Evolutionary conservation across 305 asterid genomes (phyloP).

Genomic region (Salvia sclarea): DNA sequence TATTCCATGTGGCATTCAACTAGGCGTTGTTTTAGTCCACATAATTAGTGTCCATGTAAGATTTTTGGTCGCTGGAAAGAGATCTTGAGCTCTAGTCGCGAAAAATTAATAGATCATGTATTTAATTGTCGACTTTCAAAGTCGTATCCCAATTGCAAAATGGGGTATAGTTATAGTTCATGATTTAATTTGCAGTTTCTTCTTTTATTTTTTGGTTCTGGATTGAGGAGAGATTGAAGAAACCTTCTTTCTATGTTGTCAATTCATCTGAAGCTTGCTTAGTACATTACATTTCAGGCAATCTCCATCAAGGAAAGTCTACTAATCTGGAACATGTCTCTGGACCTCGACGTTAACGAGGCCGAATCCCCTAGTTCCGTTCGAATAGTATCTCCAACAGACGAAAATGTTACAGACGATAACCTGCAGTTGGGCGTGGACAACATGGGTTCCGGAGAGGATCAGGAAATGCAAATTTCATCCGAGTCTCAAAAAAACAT

Average conservation of each 20-base stretch:
- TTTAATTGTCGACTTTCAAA: too few species aligned
- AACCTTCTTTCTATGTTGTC: neutral
- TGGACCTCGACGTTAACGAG: slow-evolving; percentile 53
- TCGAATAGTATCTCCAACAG: slow-evolving; percentile 65
- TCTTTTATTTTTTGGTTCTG: neutral
- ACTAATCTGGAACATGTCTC: slow-evolving; percentile 67
- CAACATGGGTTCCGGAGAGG: slow-evolving; percentile 31
- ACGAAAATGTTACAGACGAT: slow-evolving; percentile 38
- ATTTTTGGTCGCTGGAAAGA: too few species aligned
- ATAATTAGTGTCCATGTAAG: too few species aligned
- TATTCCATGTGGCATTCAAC: too few species aligned
- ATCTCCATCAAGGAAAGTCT: slow-evolving; percentile 72
- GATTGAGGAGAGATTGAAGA: neutral
- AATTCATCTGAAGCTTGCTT: neutral
- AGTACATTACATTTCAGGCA: slow-evolving; percentile 53
- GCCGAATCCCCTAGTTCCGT: slow-evolving; percentile 45
- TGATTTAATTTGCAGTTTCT: too few species aligned
- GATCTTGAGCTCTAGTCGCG: too few species aligned
- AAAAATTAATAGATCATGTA: too few species aligned
- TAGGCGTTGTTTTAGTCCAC: too few species aligned
- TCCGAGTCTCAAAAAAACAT: slow-evolving; percentile 30
- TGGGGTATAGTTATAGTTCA: too few species aligned
- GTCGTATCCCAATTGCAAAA: too few species aligned
- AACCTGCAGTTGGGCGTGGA: slow-evolving; percentile 33
- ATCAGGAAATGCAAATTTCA: slow-evolving; percentile 39